A percentile compares a stretch with the other conserved stretches of the same genome.
Conservation (phyloP, 805 yeast genomes). For the Candida stauntonica region DNA sequence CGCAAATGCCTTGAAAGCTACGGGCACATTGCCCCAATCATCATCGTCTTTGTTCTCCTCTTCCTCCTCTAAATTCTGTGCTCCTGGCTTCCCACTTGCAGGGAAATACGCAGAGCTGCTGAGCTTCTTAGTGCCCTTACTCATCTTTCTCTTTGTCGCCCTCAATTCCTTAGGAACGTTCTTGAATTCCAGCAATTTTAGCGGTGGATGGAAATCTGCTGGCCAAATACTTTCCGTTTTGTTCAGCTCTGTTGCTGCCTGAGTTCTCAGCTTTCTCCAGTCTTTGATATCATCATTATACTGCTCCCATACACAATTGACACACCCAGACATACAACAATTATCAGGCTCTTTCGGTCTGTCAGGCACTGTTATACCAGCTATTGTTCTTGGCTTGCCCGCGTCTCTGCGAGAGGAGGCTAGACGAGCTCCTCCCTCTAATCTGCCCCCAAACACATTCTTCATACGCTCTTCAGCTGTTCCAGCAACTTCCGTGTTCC, state of each 20-base stretch:
- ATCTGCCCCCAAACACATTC: slow-evolving; percentile 51
- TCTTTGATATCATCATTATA: slow-evolving; percentile 83
- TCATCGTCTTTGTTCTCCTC: slow-evolving; percentile 36
- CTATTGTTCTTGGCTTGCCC: slow-evolving; percentile 29
- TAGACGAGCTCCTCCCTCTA: slow-evolving; percentile 46
- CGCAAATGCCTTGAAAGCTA: slow-evolving; percentile 76
- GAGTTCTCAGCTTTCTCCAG: slow-evolving; percentile 60
- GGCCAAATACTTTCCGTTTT: slow-evolving; percentile 56
- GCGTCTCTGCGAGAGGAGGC: slow-evolving; percentile 31
- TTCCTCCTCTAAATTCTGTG: slow-evolving; percentile 27
- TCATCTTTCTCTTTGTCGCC: slow-evolving; percentile 24
- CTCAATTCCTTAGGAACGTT: slow-evolving; percentile 40
- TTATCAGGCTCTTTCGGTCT: slow-evolving; percentile 88
- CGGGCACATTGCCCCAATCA: slow-evolving; percentile 60
- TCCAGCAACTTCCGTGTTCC: slow-evolving; percentile 28
- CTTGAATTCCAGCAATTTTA: slow-evolving; percentile 34
- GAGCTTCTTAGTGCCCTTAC: slow-evolving; percentile 20
- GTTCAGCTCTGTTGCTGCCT: slow-evolving; percentile 53
- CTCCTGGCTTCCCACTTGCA: slow-evolving; percentile 28
- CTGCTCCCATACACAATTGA: slow-evolving; percentile 95
- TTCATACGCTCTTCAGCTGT: slow-evolving; percentile 45
- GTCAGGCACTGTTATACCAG: slow-evolving; percentile 77
- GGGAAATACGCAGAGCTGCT: slow-evolving; percentile 33
- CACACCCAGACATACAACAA: slow-evolving; percentile 97
- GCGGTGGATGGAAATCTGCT: slow-evolving; percentile 54